Evolutionary conservation across 2,329 filamentous ascomycete genomes (phyloP), one percentile per base, ranked within the genome.

Genomic region (Ampelomyces quisqualis): DNA sequence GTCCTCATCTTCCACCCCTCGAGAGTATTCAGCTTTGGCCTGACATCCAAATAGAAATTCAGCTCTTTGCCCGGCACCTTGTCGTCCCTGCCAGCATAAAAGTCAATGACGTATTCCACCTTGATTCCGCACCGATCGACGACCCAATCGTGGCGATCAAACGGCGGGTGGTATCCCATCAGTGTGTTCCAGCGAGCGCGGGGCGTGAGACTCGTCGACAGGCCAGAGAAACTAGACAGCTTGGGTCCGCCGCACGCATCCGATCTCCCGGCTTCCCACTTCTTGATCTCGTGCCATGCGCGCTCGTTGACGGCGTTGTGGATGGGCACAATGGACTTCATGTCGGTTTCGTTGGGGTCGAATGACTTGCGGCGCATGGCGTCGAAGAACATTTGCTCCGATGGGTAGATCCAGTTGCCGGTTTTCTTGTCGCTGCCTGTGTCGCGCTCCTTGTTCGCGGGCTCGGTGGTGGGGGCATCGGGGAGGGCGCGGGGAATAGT

Each of bases 271-370:
- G 74, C 77, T 71, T 98, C 93, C 93, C 93, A 98, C 30, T 80
- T 74, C 56, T 87, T 81, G 53, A 98, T 97, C 72, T 97, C 87
- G 49, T 81, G 77, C 93, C 93, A 98, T 0, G 93, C 93, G 28
- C 88, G 78, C 78, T 98, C 93, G 70, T 98, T 98, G 49, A 98
- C 93, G 30, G 93, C 93, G 67, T 98, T 98, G 73, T 98, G 93
- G 59, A 97, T 97, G 2, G 90, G 93, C 39, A 97, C 90, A 22
- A 97, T 90, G 22, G 87, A 87, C 60, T 81, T 84, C 85, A 96
- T 96, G 70, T 95, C 90, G 5, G 77, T 74, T 0, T 80, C 81
- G 10, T 77, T 73, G 20, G 80, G 84, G 46, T 83, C 81, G 73
- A 90, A 85, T 29, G 85, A 86, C 70, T 98, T 98, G 64, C 91